A percentile compares a stretch with the other conserved stretches of the same genome.
These are phyloP conservation scores for Crithidia sp. DNA, from an alignment of 208 protist genomes.

Conservation along the genomic window DNA sequence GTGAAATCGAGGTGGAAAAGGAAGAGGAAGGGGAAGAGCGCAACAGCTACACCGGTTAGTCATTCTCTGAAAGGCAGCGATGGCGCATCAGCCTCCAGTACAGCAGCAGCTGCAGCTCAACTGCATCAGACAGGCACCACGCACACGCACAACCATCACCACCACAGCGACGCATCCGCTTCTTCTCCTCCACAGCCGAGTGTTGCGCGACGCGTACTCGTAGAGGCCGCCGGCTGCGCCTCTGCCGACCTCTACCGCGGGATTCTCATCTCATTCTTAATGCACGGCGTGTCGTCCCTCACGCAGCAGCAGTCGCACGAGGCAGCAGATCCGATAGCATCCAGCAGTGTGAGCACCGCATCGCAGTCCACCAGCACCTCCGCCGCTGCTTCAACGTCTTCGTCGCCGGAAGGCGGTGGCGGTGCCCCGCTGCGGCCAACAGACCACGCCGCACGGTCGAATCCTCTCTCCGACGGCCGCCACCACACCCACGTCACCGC, in stretches of 20 bases:
- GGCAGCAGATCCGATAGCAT: neutral
- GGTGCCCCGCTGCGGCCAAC: too few relatives aligned
- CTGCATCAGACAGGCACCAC: neutral
- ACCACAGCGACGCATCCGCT: neutral
- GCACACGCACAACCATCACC: conserved; percentile 2
- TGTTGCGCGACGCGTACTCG: conserved; percentile 30
- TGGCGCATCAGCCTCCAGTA: neutral
- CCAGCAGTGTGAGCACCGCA: too few relatives aligned
- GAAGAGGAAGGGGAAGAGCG: too few relatives aligned
- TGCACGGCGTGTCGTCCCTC: conserved; percentile 37
- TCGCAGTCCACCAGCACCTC: too few relatives aligned
- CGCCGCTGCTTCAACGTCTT: too few relatives aligned
- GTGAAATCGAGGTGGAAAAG: too few relatives aligned
- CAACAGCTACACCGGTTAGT: too few relatives aligned
- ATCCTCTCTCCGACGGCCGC: neutral
- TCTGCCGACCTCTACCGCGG: conserved; percentile 39
- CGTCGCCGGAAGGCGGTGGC: too few relatives aligned
- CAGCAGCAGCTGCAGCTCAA: neutral
- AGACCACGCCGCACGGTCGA: too few relatives aligned
- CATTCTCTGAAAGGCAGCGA: neutral
- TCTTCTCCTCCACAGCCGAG: conserved; percentile 1
- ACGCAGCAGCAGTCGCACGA: neutral
- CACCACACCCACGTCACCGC: neutral
- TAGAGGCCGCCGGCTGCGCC: conserved; percentile 14
- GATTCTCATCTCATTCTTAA: conserved; percentile 36